Base-by-base conservation (phyloP, 1,139 yeast species). In the Torulaspora globosa region DNA sequence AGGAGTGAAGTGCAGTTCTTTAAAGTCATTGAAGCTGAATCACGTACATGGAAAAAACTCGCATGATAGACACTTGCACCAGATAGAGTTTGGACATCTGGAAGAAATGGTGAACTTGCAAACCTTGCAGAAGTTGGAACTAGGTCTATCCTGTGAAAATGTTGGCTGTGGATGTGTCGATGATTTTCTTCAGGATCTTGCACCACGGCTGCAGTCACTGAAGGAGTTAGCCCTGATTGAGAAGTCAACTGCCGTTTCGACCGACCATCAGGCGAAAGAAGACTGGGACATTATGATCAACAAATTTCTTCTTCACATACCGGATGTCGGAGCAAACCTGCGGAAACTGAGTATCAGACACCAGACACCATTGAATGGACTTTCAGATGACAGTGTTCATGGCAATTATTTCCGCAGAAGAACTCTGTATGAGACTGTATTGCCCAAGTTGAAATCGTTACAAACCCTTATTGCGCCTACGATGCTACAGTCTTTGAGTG, bases 401-500 rank as follows among this genome's bases (percentile, higher is more conserved):
- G 94, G 94, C 0, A 84, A 84, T 55, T 83, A 79, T 53, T 60
- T 75, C 10, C 73, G 88, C 49, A 70, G 88, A 54, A 67, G 77
- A 42, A 71, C 70, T 18, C 55, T 83, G 10, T 82, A 73, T 56
- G 71, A 71, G 19, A 65, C 65, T 0, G 65, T 75, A 0, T 60
- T 82, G 1, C 84, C 86, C 0, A 59, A 69, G 14, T 57, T 80
- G 24, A 55, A 54, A 4, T 65, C 69, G 7, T 65, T 75, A 34
- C 65, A 74, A 41, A 69, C 68, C 1, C 58, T 84, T 7, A 65
- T 74, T 2, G 70, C 80, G 1, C 88, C 89, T 1, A 77, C 79
- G 7, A 69, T 82, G 41, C 61, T 84, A 47, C 78, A 79, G 47
- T 67, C 80, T 0, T 67, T 82, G 27, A 71, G 87, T 0, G 76